These are phyloP conservation scores for Cadophora sp. DNA, from an alignment of 2,329 filamentous ascomycete genomes.

Conservation along the genomic window DNA sequence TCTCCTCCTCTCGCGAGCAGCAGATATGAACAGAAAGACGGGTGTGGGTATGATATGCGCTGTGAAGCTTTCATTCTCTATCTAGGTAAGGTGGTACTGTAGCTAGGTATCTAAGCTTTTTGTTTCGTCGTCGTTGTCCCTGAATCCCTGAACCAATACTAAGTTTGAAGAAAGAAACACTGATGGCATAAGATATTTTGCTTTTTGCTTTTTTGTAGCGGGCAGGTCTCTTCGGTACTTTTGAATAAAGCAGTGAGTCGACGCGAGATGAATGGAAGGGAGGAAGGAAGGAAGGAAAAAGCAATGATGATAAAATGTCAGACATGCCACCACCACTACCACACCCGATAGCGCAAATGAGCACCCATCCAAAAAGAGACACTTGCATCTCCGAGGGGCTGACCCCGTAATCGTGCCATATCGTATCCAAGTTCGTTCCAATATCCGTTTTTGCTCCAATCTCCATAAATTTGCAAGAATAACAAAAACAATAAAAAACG, in stretches of 20 bases:
- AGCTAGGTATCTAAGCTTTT: constrained; percentile 19
- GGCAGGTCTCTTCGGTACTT: constrained; percentile 1
- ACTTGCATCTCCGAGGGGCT: constrained; percentile 6
- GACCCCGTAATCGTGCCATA: background rate
- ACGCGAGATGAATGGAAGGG: background rate
- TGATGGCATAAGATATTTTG: background rate
- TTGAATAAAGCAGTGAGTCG: background rate
- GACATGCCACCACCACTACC: constrained; percentile 2
- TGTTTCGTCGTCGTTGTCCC: background rate
- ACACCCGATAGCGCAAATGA: background rate
- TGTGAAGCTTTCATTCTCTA: constrained; percentile 33
- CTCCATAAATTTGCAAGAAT: too few species aligned
- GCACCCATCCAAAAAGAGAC: background rate
- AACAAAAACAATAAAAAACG: background rate
- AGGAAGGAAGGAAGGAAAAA: constrained; percentile 14
- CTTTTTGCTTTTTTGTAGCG: constrained; percentile 13
- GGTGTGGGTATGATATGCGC: constrained; percentile 4
- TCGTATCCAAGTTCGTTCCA: background rate
- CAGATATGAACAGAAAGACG: too few species aligned
- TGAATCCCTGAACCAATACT: constrained; percentile 12
- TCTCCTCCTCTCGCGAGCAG: background rate
- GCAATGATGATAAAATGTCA: constrained; percentile 9
- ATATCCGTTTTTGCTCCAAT: too few species aligned
- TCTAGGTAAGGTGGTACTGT: constrained; percentile 21
- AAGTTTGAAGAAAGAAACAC: background rate